Evolutionary conservation across 2,329 filamentous ascomycete genomes (phyloP).

Genomic region (Neonectria magnoliae): DNA sequence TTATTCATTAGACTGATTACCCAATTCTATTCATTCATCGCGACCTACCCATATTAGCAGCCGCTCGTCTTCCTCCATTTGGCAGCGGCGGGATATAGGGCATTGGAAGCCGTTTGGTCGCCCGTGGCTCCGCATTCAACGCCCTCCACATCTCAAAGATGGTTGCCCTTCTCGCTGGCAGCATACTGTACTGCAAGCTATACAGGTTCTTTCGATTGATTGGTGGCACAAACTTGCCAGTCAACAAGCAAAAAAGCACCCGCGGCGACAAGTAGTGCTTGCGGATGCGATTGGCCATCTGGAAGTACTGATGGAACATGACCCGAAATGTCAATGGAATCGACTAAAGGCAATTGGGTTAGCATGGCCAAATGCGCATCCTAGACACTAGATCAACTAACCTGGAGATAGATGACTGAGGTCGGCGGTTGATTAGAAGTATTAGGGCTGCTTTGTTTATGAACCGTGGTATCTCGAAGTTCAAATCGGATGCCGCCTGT

Average conservation of each 20-base stretch:
- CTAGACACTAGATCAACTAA: constrained; percentile 48
- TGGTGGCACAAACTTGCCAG: constrained; percentile 91
- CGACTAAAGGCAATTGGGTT: constrained; percentile 62
- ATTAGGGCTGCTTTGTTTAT: constrained; percentile 53
- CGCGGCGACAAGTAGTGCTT: constrained; percentile 94
- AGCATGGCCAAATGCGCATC: neutral
- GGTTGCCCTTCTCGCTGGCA: constrained; percentile 82
- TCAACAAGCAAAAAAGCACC: constrained; percentile 87
- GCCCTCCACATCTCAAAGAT: constrained; percentile 88
- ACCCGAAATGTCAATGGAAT: constrained; percentile 89
- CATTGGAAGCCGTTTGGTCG: constrained; percentile 55
- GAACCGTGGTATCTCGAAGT: constrained; percentile 76
- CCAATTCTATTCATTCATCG: constrained; percentile 32
- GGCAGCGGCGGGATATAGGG: constrained; percentile 47
- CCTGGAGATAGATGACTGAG: constrained; percentile 88
- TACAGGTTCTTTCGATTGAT: constrained; percentile 96
- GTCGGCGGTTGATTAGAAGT: constrained; percentile 65
- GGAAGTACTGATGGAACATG: constrained; percentile 98
- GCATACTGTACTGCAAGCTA: constrained; percentile 97
- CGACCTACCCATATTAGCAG: constrained; percentile 43
- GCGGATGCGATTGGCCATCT: constrained; percentile 88
- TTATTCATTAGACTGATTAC: constrained; percentile 22
- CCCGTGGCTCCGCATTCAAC: constrained; percentile 63
- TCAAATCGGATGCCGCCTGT: constrained; percentile 82
- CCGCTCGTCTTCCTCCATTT: constrained; percentile 45